phyloP scores from a whole-genome alignment of 2,329 filamentous ascomycete genomes.

The Neopestalotiopsis sp. region DNA sequence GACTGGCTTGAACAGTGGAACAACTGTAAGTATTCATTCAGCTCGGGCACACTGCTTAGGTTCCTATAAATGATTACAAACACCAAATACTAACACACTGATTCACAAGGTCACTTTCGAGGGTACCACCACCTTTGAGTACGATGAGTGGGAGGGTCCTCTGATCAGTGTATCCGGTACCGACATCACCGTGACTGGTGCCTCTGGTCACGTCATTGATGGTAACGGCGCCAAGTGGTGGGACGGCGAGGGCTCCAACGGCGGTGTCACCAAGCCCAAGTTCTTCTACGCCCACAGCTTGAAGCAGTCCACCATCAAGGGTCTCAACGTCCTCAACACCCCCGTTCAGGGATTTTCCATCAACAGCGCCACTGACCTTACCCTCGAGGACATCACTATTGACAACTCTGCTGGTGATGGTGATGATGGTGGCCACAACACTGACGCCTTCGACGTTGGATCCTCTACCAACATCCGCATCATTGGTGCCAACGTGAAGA shows the following conservation, averaged over 20 bases:
- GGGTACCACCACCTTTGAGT: slow-evolving; percentile 71
- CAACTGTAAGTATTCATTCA: slow-evolving; percentile 41
- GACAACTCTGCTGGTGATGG: slow-evolving; percentile 61
- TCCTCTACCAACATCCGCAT: slow-evolving; percentile 49
- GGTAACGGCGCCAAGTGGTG: slow-evolving; percentile 64
- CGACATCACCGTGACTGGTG: slow-evolving; percentile 58
- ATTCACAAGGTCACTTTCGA: slow-evolving; percentile 30
- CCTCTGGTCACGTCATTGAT: slow-evolving; percentile 58
- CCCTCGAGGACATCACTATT: slow-evolving; percentile 55
- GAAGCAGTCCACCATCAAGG: slow-evolving; percentile 53
- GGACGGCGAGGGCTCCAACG: slow-evolving; percentile 65
- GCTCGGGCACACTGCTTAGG: not conserved
- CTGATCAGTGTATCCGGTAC: slow-evolving; percentile 66
- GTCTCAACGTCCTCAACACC: slow-evolving; percentile 58
- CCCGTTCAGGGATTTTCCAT: slow-evolving; percentile 59
- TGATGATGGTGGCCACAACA: slow-evolving; percentile 46
- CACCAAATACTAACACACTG: not conserved
- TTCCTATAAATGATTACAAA: not conserved
- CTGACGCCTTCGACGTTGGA: slow-evolving; percentile 56
- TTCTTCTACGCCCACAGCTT: slow-evolving; percentile 63
- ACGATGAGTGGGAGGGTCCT: slow-evolving; percentile 69
- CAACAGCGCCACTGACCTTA: slow-evolving; percentile 48
- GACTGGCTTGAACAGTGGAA: slow-evolving; percentile 55
- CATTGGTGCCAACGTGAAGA: slow-evolving; percentile 54
- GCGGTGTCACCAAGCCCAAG: slow-evolving; percentile 68